Base-by-base conservation (phyloP, 257 asterid genomes). In the Solanum ossicruentum region DNA sequence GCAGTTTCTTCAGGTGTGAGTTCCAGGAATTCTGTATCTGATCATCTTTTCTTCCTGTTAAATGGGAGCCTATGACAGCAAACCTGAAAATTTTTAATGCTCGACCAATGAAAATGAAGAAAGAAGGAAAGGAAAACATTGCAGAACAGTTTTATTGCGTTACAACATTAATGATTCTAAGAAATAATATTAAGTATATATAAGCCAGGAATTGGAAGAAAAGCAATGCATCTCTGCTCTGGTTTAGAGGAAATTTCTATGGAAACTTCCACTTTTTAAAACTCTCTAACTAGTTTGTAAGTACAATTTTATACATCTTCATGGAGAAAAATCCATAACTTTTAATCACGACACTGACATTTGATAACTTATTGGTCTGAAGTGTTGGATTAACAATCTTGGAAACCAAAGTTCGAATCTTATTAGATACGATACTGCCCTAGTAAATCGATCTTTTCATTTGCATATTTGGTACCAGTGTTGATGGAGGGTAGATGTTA, bases 1-100 rank as follows among this genome's bases (percentile, higher is more conserved):
- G 23, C 78, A 90, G 92, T 87, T 92, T 92, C 90, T 90, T 91
- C 88, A 92, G 69, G 87, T 89, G 96, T 0, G 97, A 92, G 90
- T 95, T 95, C 97, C 97, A 93, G 89, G 89, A 89, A n/a, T 92
- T 93, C 90, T 95, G 92, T 18, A 93, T 86, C 55, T 92, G 92
- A 45, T 93, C 93, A 81, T 94, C 98, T 28, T 95, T 94, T 89
- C 95, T 88, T 90, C 93, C 97, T 6, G 92, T 89, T 21, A 91
- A 89, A n/a, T 93, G 86, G 61, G 95, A 84, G 49, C 96, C 96
- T 84, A 92, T 95, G 6, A 90, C 85, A 18, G 97, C 92, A 98
- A 97, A 93, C 87, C 98, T 92, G 88, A 71, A 77, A 51, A 75
- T 2, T 63, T 78, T 65, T 32, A 47, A 81, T 81, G 56, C 75